These are phyloP conservation scores for Begonia loranthoides DNA, from an alignment of 306 rosid species.

Conservation along the genomic window DNA sequence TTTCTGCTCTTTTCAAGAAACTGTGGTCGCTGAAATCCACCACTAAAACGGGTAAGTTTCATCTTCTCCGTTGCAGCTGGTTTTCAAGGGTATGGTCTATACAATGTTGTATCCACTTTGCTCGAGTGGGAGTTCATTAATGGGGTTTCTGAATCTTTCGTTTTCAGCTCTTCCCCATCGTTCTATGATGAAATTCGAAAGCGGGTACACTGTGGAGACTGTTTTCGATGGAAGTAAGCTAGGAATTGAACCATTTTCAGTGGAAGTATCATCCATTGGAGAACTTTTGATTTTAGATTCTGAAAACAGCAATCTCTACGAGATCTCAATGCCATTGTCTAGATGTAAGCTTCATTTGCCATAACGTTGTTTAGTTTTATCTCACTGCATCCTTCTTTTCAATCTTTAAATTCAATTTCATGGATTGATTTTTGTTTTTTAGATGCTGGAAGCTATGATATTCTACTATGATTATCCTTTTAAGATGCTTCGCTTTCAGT, in stretches of 20 bases:
- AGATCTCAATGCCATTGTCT: constrained; percentile 61
- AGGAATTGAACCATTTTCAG: constrained; percentile 87
- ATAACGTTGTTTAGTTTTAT: background rate
- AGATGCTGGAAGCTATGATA: too few relatives aligned
- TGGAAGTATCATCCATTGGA: constrained; percentile 54
- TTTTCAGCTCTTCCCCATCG: constrained; percentile 55
- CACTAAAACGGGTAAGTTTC: constrained; percentile 32
- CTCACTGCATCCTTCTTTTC: background rate
- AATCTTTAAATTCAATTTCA: too few relatives aligned
- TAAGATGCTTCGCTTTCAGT: too few relatives aligned
- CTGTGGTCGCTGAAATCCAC: constrained; percentile 77
- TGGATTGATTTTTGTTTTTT: too few relatives aligned
- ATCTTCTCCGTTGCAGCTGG: constrained; percentile 1
- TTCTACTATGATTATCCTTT: too few relatives aligned
- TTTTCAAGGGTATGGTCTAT: background rate
- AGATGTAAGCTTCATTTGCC: constrained; percentile 38
- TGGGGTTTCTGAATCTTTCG: constrained; percentile 15
- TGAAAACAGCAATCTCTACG: constrained; percentile 75
- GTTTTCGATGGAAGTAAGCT: constrained; percentile 85
- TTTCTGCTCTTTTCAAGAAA: constrained; percentile 72
- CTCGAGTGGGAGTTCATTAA: constrained; percentile 5
- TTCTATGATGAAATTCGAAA: constrained; percentile 89
- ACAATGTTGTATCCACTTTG: too few relatives aligned
- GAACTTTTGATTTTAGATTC: constrained; percentile 84
- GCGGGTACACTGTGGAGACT: constrained; percentile 81